phyloP scores from a whole-genome alignment of 495 filamentous ascomycete genomes.

The Penicillium daleae region DNA sequence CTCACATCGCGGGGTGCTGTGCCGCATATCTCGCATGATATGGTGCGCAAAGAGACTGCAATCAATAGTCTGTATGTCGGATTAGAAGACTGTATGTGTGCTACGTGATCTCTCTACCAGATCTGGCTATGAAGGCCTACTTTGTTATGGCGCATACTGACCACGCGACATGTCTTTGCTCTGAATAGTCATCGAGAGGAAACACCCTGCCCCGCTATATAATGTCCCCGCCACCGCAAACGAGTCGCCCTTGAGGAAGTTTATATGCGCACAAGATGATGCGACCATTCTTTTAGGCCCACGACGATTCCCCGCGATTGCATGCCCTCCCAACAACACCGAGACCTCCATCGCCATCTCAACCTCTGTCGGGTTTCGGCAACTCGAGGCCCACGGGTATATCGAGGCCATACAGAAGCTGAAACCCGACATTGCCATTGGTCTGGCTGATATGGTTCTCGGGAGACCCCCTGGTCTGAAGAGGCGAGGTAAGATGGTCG shows the following conservation, averaged over 20 bases:
- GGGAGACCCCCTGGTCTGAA: conserved; percentile 64
- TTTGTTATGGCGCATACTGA: conserved; percentile 21
- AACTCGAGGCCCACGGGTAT: conserved; percentile 70
- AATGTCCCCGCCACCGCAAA: conserved; percentile 41
- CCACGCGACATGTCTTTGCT: conserved; percentile 38
- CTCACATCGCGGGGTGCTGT: conserved; percentile 80
- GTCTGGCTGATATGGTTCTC: conserved; percentile 74
- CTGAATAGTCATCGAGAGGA: conserved; percentile 72
- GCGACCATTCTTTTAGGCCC: conserved; percentile 75
- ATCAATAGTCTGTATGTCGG: conserved; percentile 76
- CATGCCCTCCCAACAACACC: conserved; percentile 73
- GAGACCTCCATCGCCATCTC: conserved; percentile 72
- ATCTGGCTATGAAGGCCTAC: neutral
- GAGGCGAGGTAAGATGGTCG: conserved; percentile 78
- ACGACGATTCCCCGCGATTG: conserved; percentile 74
- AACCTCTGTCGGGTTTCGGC: conserved; percentile 81
- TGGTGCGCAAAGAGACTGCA: conserved; percentile 64
- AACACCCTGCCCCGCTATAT: conserved; percentile 55
- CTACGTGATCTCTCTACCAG: too few relatives aligned
- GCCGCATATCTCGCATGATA: conserved; percentile 88
- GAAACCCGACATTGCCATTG: conserved; percentile 79
- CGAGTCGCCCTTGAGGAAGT: conserved; percentile 67
- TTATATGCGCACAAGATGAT: conserved; percentile 63
- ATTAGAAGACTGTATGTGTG: conserved; percentile 86
- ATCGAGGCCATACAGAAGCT: conserved; percentile 61